These are phyloP conservation scores for Penicillium longicatenatum DNA, from an alignment of 495 filamentous ascomycete species.

Conservation along the genomic window DNA sequence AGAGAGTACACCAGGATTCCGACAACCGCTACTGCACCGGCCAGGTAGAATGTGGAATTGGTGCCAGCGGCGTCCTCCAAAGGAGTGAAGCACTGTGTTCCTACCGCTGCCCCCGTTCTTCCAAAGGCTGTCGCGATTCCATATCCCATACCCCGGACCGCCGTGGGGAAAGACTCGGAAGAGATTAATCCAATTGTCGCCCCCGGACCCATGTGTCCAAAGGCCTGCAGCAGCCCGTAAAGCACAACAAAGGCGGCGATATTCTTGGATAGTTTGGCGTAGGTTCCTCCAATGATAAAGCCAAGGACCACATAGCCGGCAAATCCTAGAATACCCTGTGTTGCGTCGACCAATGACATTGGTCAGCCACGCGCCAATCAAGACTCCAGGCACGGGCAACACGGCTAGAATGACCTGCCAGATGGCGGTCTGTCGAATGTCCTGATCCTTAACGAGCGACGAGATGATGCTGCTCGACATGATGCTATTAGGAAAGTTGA, in stretches of 20 bases:
- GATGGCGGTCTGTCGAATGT: constrained; percentile 36
- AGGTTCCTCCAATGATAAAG: constrained; percentile 38
- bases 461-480: constrained; percentile 45
- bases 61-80: constrained; percentile 29
- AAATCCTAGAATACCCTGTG: constrained; percentile 39
- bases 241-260: constrained; percentile 41
- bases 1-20: constrained; percentile 36
- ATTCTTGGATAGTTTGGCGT: constrained; percentile 29
- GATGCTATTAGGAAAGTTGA: constrained; percentile 41
- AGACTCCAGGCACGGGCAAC: constrained; percentile 38
- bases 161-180: constrained; percentile 37
- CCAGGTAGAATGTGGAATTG: constrained; percentile 37
- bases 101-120: constrained; percentile 36
- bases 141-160: constrained; percentile 41
- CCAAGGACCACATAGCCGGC: constrained; percentile 36
- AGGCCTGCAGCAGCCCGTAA: constrained; percentile 38
- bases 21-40: constrained; percentile 31
- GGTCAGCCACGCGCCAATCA: constrained; percentile 37
- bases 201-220: constrained; percentile 41
- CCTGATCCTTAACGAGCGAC: constrained; percentile 32
- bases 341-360: constrained; percentile 35
- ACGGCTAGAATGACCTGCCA: constrained; percentile 42
- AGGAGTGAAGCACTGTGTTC: constrained; percentile 38
- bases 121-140: constrained; percentile 39
- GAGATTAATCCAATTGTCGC: constrained; percentile 39